A percentile compares a stretch with the other conserved stretches of the same genome.
phyloP scores from a whole-genome alignment of 139 green algal genomes.

The Trebouxia sp. region DNA sequence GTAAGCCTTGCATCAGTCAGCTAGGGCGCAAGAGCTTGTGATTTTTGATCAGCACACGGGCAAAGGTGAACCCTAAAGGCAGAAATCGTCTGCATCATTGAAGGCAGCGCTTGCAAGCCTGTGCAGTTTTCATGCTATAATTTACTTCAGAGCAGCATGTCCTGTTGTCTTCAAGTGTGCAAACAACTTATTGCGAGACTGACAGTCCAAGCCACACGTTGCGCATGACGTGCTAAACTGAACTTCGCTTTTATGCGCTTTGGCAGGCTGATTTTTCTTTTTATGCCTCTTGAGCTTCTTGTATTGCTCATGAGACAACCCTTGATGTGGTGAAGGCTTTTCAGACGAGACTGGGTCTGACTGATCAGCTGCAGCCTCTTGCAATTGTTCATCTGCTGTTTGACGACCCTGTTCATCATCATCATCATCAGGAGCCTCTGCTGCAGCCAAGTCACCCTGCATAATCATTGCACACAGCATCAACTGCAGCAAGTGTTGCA shows the following conservation, averaged over 20 bases:
- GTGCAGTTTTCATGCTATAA: background rate
- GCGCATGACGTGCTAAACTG: slow-evolving; percentile 14
- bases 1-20: too few relatives aligned
- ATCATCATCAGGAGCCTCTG: background rate
- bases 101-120: too few relatives aligned
- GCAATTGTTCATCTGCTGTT: too few relatives aligned
- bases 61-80: too few relatives aligned
- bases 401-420: too few relatives aligned
- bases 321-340: background rate
- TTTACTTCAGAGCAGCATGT: slow-evolving; percentile 13
- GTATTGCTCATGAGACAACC: background rate
- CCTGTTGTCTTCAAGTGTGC: background rate
- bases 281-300: slow-evolving; percentile 9
- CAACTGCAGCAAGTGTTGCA: too few relatives aligned
- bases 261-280: slow-evolving; percentile 12
- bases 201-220: slow-evolving; percentile 9
- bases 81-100: too few relatives aligned
- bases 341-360: background rate
- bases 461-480: too few relatives aligned
- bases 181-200: slow-evolving; percentile 18
- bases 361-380: too few relatives aligned
- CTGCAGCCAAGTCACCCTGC: too few relatives aligned
- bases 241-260: background rate
- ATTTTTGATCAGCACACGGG: too few relatives aligned
- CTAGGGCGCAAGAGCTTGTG: too few relatives aligned